Conservation (phyloP, 768 basidiomycete genomes). For the Leccinum broughii region DNA sequence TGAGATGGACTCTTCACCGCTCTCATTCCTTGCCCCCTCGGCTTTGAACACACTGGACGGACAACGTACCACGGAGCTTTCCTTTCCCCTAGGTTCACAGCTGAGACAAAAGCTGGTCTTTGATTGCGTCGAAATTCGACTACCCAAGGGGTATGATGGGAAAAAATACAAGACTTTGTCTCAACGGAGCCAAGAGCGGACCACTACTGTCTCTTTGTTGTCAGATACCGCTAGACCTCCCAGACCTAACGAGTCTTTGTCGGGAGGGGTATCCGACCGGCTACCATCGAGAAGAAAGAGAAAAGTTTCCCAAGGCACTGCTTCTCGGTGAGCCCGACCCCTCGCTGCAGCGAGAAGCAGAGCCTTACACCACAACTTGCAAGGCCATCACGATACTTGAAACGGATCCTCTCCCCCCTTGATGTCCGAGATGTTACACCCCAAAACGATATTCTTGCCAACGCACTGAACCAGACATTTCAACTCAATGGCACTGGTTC, state of each 20-base stretch:
- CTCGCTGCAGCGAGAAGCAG: conserved; percentile 33
- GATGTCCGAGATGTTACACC: neutral
- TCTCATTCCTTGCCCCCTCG: neutral
- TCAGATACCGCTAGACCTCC: neutral
- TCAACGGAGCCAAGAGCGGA: conserved; percentile 18
- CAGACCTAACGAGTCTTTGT: neutral
- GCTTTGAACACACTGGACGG: neutral
- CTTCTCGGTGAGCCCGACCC: conserved; percentile 33
- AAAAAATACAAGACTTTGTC: neutral
- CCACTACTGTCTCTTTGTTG: neutral
- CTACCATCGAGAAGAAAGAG: conserved; percentile 18
- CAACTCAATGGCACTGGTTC: conserved; percentile 21
- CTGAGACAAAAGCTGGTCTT: conserved; percentile 21
- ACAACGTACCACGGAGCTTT: neutral
- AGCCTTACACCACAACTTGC: conserved; percentile 28
- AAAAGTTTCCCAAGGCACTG: conserved; percentile 21
- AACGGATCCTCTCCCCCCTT: neutral
- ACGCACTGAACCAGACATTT: conserved; percentile 32
- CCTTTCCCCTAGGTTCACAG: conserved; percentile 1
- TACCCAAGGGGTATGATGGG: conserved; percentile 11
- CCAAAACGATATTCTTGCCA: conserved; percentile 19
- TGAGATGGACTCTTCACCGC: conserved; percentile 20
- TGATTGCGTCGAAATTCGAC: conserved; percentile 25
- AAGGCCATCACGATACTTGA: conserved; percentile 19
- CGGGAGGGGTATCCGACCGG: neutral